Base-by-base conservation (phyloP, 805 yeast species). In the Lipomyces orientalis region DNA sequence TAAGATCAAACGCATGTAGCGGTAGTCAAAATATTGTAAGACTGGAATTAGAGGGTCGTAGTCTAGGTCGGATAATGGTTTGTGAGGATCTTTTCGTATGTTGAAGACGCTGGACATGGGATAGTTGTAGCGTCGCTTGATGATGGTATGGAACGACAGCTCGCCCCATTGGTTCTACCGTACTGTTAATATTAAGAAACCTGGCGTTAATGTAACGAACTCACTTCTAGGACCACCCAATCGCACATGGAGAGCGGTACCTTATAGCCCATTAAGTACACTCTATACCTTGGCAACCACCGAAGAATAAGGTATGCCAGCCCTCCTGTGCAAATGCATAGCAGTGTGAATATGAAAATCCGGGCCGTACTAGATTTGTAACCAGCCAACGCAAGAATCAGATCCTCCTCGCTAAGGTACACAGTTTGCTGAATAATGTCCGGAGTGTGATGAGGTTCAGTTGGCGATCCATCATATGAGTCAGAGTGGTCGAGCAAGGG, bases 331-430 rank as follows among this genome's bases (percentile, higher is more conserved):
- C 79, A 37, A 0, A 85, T 61, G 68, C 92, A 88, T 1, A 90
- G 66, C 0, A 84, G 14, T 67, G 85, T 84, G 76, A 88, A 93
- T 0, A 84, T 16, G 0, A 80, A 52, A 4, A 79, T 74, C 68
- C 87, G 85, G 71, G 82, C 63, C 59, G 75, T 75, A 12, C 88
- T 85, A 16, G 88, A 85, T 63, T 78, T 78, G 77, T 91, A 95
- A 4, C 98, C 98, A 0, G 98, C 99, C 69, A 95, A 90, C 69
- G 97, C 97, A 67, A 95, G 86, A 12, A 94, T 94, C 75, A 95
- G 81, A 80, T 95, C 99, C 76, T 95, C 99, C 77, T 95, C 98
- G 0, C 97, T 93, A 69, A 95, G 85, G 77, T 94, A 95, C 77
- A 90, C 92, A 65, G 97, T 83, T 79, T 95, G 99, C 55, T 66